Percentiles rank a stretch among this genome's conserved stretches.
phyloP scores from a whole-genome alignment of 2,329 filamentous ascomycete genomes.

The Alternaria ventricosa region DNA sequence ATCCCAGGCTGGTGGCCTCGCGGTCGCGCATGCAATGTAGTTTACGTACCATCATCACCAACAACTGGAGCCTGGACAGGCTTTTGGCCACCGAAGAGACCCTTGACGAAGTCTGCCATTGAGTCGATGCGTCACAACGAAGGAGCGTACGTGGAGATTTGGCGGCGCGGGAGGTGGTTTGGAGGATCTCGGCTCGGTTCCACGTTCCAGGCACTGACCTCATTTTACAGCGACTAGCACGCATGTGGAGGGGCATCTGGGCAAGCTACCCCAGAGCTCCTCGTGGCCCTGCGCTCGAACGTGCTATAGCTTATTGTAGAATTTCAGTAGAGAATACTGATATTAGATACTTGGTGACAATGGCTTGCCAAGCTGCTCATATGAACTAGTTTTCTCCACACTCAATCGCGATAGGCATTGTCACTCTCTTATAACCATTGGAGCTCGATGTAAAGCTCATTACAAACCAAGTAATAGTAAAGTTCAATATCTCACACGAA shows the following conservation, averaged over 20 bases:
- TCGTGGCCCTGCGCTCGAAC: not conserved
- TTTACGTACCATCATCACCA: slow-evolving; percentile 68
- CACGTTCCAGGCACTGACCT: slow-evolving; percentile 30
- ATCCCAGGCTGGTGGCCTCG: slow-evolving; percentile 17
- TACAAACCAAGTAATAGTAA: not conserved
- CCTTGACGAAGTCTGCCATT: slow-evolving; percentile 66
- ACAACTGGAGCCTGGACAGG: slow-evolving; percentile 60
- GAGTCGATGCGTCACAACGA: slow-evolving; percentile 29
- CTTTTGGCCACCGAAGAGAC: slow-evolving; percentile 73
- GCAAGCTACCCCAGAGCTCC: slow-evolving; percentile 4
- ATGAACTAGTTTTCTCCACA: not conserved
- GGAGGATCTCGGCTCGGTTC: slow-evolving; percentile 25
- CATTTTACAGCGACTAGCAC: slow-evolving; percentile 35
- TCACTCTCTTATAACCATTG: not conserved
- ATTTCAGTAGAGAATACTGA: not conserved
- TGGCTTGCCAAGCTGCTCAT: not conserved
- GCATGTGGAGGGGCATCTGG: slow-evolving; percentile 29
- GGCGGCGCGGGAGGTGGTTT: slow-evolving; percentile 22
- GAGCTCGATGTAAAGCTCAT: not conserved
- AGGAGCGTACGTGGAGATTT: slow-evolving; percentile 25
- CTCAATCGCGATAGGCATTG: not conserved
- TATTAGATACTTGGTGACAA: not conserved
- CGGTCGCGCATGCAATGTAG: slow-evolving; percentile 10
- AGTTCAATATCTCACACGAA: not conserved
- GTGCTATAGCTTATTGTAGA: not conserved